Conservation (phyloP, 306 rosid genomes). For the Quercus bicolor region DNA sequence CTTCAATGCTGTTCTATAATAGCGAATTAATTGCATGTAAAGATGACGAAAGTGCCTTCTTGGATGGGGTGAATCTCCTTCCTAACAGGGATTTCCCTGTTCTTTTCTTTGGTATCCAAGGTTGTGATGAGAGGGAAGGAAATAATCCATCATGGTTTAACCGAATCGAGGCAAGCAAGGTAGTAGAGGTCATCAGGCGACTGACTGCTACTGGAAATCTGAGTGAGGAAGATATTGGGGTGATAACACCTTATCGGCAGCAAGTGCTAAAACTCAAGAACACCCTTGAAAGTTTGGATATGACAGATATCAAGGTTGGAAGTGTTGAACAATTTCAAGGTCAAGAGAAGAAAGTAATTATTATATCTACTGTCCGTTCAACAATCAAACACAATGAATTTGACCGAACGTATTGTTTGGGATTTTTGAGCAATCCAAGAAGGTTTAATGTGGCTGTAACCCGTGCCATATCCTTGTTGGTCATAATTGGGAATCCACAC, state of each 20-base stretch:
- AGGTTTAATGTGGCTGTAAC: constrained; percentile 94
- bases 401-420: constrained; percentile 74
- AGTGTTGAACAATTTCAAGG: constrained; percentile 98
- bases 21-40: constrained; percentile 77
- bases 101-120: constrained; percentile 93
- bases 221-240: constrained; percentile 70
- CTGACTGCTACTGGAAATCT: constrained; percentile 43
- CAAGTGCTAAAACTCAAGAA: constrained; percentile 78
- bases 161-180: constrained; percentile 86
- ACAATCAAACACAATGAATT: constrained; percentile 89
- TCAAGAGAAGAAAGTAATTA: constrained; percentile 79
- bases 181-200: constrained; percentile 49
- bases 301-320: constrained; percentile 69
- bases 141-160: constrained; percentile 99
- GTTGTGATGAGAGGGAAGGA: constrained; percentile 97
- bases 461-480: constrained; percentile 79
- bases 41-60: constrained; percentile 42
- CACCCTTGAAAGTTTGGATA: constrained; percentile 56
- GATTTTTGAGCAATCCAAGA: constrained; percentile 84
- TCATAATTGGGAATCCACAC: constrained; percentile 88
- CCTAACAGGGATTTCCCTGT: constrained; percentile 78
- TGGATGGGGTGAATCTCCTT: constrained; percentile 42
- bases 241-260: constrained; percentile 87
- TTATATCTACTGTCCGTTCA: constrained; percentile 89
- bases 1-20: constrained; percentile 62